phyloP scores from a whole-genome alignment of 768 basidiomycete species.

The Collybia sp. region DNA sequence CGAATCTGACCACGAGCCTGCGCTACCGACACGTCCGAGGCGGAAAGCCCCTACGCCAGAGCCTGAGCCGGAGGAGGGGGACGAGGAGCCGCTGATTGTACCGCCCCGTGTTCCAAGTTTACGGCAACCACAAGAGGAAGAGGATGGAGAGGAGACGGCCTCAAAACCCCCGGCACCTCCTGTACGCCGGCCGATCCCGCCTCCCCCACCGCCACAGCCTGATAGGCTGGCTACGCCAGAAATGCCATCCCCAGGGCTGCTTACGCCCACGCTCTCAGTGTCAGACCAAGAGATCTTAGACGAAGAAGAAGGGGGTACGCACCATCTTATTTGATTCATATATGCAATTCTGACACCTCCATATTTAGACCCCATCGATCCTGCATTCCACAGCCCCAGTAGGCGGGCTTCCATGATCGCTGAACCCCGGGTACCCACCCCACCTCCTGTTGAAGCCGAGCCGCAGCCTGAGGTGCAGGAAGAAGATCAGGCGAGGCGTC shows the following conservation, averaged over 20 bases:
- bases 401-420: constrained; percentile 29
- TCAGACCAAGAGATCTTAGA: constrained; percentile 43
- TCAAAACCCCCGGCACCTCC: not conserved
- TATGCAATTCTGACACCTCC: constrained; percentile 3
- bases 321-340: not conserved
- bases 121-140: not conserved
- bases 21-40: too few species aligned
- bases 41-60: not conserved
- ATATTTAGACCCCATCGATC: constrained; percentile 62
- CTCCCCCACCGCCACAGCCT: constrained; percentile 1
- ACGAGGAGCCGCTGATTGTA: constrained; percentile 1
- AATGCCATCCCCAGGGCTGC: constrained; percentile 11
- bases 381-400: constrained; percentile 52
- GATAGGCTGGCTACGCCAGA: too few species aligned
- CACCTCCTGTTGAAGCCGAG: constrained; percentile 7
- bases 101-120: not conserved
- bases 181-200: not conserved
- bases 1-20: too few species aligned
- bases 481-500: constrained; percentile 48
- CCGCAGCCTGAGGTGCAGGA: constrained; percentile 11
- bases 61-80: not conserved
- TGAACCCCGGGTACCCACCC: constrained; percentile 11
- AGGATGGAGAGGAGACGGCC: not conserved
- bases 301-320: constrained; percentile 57
- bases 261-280: constrained; percentile 18